Percentiles rank a stretch among this genome's conserved stretches.
These are phyloP conservation scores for Skeletonema menzelii DNA, from an alignment of 108 stramenopile species.

Conservation along the genomic window DNA sequence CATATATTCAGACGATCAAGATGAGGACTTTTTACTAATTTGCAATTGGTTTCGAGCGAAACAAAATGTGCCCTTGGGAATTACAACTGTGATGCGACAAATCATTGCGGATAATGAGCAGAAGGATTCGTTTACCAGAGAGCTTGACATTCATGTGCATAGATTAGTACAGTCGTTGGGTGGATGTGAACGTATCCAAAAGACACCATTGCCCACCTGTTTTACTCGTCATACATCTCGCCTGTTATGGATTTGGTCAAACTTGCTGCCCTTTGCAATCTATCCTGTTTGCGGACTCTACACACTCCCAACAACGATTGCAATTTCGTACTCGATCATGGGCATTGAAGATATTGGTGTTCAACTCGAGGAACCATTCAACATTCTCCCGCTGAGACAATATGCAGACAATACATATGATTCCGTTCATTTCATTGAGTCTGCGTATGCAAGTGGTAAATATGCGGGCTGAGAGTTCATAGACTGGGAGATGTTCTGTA, in stretches of 20 bases:
- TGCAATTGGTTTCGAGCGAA: conserved; percentile 34
- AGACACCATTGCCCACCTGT: conserved; percentile 49
- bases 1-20: conserved; percentile 29
- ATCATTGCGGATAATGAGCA: conserved; percentile 39
- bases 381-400: conserved; percentile 55
- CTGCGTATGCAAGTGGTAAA: conserved; percentile 11
- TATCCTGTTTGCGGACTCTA: conserved; percentile 42
- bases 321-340: conserved; percentile 45
- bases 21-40: conserved; percentile 30
- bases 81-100: conserved; percentile 37
- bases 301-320: conserved; percentile 44
- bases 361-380: conserved; percentile 58
- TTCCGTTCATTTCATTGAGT: conserved; percentile 27
- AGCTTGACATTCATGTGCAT: conserved; percentile 44
- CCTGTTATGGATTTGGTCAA: conserved; percentile 51
- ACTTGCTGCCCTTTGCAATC: conserved; percentile 51
- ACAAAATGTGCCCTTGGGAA: conserved; percentile 44
- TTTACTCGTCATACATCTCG: conserved; percentile 47
- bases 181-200: conserved; percentile 45
- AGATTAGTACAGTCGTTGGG: conserved; percentile 37
- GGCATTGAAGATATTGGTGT: conserved; percentile 62
- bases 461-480: background rate
- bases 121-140: conserved; percentile 25
- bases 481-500: background rate
- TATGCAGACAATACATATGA: conserved; percentile 47